Evolutionary conservation across 202 grass and related monocot genomes (phyloP), one percentile per base, ranked within the genome.

Genomic region (Setaria italica): DNA sequence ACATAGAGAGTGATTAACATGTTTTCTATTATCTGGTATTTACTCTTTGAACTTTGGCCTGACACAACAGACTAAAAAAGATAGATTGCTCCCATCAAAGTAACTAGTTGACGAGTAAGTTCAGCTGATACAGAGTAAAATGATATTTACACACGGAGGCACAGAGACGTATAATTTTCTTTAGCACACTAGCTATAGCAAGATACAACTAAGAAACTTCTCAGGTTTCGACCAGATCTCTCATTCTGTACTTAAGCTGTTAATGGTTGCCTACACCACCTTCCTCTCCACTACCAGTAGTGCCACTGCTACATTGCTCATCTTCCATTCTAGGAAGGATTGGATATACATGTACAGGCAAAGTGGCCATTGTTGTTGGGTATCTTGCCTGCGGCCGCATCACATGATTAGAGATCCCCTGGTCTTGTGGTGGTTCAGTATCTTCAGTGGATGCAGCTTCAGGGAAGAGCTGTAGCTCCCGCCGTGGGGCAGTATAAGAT

Each of bases 401-500:
- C 30, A 92, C 85, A 77, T 67, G 60, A 54, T 71, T 67, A 15
- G 88, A 35, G 33, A 62, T 51, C 34, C 50, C 85, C 4, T 74
- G 70, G 57, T 82, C 83, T 72, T 76, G 53, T 20, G 83, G 80
- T 14, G 13, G 47, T 70, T 92, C 86, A 20, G 54, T 60, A 4
- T 85, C 83, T 88, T 80, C 66, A n/a, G 85, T 70, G 34, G 72
- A 16, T 72, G 86, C 30, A 37, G 76, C 62, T 74, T 83, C 94
- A 2, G 94, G 94, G 89, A 97, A 97, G 62, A 97, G 90, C 47
- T 97, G 94, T 29, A 97, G 86, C 64, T 92, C 94, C 59, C 78
- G 79, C 10, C 73, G 88, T 63, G 88, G 84, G 13, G 87, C 11
- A 41, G 42, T 64, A 70, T 81, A 91, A 33, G 67, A 73, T 62